phyloP scores from a whole-genome alignment of 768 basidiomycete genomes.

The Paxillus rubicundulus region DNA sequence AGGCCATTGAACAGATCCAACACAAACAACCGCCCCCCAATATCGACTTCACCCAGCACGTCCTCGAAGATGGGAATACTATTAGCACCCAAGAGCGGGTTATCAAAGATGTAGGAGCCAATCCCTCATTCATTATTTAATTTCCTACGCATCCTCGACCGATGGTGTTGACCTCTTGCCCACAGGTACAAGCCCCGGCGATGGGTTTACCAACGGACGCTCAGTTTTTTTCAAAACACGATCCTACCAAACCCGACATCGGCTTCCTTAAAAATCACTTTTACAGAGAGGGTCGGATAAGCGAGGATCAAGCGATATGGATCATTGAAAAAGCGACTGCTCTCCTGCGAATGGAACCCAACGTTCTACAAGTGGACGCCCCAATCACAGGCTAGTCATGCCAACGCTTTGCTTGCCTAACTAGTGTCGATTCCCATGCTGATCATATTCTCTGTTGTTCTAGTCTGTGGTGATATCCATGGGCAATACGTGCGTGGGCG shows the following conservation, averaged over 20 bases:
- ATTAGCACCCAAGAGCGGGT: constrained; percentile 95
- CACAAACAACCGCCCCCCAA: constrained; percentile 50
- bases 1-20: constrained; percentile 37
- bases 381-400: constrained; percentile 82
- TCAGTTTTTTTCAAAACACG: constrained; percentile 86
- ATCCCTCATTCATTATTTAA: constrained; percentile 1
- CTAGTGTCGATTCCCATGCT: not conserved
- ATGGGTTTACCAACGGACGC: constrained; percentile 88
- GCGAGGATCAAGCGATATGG: constrained; percentile 92
- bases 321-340: constrained; percentile 89
- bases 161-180: not conserved
- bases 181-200: constrained; percentile 95
- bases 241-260: constrained; percentile 89
- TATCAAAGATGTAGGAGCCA: constrained; percentile 79
- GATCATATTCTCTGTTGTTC: constrained; percentile 5
- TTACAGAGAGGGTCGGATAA: constrained; percentile 91
- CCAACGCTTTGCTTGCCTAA: not conserved
- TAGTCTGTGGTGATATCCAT: constrained; percentile 97
- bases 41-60: constrained; percentile 90
- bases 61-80: constrained; percentile 86
- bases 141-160: constrained; percentile 5
- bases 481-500: constrained; percentile 87
- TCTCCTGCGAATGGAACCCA: constrained; percentile 78
- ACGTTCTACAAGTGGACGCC: constrained; percentile 91
- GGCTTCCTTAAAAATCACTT: constrained; percentile 99